These are phyloP conservation scores for Phyllosticta paracitricarpa DNA, from an alignment of 2,329 filamentous ascomycete genomes.

Conservation along the genomic window DNA sequence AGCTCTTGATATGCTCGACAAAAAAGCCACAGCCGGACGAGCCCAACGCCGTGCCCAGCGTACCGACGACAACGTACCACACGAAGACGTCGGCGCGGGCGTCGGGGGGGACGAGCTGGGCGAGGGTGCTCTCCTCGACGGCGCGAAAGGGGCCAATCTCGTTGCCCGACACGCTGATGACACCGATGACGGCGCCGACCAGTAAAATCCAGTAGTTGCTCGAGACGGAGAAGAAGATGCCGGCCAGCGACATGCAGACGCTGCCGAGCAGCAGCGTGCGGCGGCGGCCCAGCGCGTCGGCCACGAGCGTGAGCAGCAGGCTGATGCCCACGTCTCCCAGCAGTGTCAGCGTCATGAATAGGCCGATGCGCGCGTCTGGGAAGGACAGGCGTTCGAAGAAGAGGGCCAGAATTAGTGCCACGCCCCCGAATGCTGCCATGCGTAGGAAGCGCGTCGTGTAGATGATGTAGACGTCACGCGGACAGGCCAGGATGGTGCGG, in stretches of 20 bases:
- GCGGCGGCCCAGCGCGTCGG: conserved; percentile 26
- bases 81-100: conserved; percentile 28
- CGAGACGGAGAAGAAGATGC: conserved; percentile 25
- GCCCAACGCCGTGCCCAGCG: conserved; percentile 26
- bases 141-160: conserved; percentile 33
- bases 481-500: conserved; percentile 22
- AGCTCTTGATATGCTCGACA: conserved; percentile 22
- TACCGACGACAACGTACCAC: conserved; percentile 31
- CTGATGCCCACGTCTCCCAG: conserved; percentile 28
- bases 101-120: conserved; percentile 24
- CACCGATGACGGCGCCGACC: conserved; percentile 26
- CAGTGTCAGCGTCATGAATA: conserved; percentile 32
- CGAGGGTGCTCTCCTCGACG: conserved; percentile 29
- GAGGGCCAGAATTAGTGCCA: conserved; percentile 26
- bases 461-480: conserved; percentile 28
- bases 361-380: conserved; percentile 26
- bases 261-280: conserved; percentile 25
- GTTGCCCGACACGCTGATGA: conserved; percentile 29
- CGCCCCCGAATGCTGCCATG: conserved; percentile 27
- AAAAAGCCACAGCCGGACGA: conserved; percentile 27
- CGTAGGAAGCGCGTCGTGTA: conserved; percentile 27
- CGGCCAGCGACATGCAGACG: conserved; percentile 25
- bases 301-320: conserved; percentile 27
- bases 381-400: conserved; percentile 27
- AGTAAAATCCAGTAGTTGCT: conserved; percentile 24